Conservation (phyloP, 352 stramenopile species). For the Thalassiosira livingstoniorum region DNA sequence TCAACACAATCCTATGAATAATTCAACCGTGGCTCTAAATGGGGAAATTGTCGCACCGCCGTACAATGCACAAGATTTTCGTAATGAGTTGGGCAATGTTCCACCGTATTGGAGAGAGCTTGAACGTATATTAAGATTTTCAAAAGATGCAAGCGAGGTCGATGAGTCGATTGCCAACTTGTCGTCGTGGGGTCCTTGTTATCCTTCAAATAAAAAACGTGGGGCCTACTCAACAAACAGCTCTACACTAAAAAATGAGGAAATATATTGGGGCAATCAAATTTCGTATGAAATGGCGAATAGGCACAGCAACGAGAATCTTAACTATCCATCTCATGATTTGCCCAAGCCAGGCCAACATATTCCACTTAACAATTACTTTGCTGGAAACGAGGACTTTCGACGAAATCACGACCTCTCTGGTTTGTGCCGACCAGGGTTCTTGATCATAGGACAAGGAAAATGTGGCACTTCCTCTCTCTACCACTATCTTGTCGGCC, state of each 20-base stretch:
- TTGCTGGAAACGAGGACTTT: slow-evolving; percentile 28
- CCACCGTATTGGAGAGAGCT: slow-evolving; percentile 34
- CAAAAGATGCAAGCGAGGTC: background rate
- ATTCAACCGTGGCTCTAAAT: background rate
- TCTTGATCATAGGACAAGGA: slow-evolving; percentile 80
- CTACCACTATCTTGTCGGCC: slow-evolving; percentile 78
- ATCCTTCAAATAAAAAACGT: slow-evolving; percentile 1
- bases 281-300: slow-evolving; percentile 1
- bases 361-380: background rate
- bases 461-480: slow-evolving; percentile 83
- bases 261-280: slow-evolving; percentile 20
- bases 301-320: slow-evolving; percentile 17
- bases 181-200: slow-evolving; percentile 32
- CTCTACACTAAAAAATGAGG: background rate
- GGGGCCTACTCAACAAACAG: background rate
- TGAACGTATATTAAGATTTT: slow-evolving; percentile 1
- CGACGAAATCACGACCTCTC: slow-evolving; percentile 4
- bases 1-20: background rate
- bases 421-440: slow-evolving; percentile 72
- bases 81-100: slow-evolving; percentile 16
- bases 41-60: slow-evolving; percentile 4
- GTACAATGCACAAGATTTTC: slow-evolving; percentile 30
- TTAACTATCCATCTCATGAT: slow-evolving; percentile 9
- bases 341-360: background rate
- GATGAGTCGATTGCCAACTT: slow-evolving; percentile 4